A percentile compares a stretch with the other conserved stretches of the same genome.
Conservation (phyloP, 805 yeast genomes). For the Myxozyma vanderwaltii region DNA sequence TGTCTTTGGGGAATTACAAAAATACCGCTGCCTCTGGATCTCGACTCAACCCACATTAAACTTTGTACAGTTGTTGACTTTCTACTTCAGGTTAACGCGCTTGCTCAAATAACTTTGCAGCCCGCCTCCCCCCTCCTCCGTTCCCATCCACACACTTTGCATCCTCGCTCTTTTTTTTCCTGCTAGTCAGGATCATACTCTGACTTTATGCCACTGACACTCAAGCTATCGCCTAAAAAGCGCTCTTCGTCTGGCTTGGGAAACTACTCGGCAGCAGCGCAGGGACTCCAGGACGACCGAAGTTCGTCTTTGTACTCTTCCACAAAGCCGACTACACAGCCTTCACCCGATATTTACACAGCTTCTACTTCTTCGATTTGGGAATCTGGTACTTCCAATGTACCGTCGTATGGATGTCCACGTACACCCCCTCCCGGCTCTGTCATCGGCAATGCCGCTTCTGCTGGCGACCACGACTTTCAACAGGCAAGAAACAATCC, state of each 20-base stretch:
- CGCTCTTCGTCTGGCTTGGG: background rate
- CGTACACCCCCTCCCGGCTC: slow-evolving; percentile 1
- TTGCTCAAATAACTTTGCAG: background rate
- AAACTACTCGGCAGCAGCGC: background rate
- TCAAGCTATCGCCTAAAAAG: background rate
- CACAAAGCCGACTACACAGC: background rate
- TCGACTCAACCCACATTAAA: no score
- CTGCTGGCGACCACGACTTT: background rate
- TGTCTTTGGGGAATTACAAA: no score
- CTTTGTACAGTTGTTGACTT: no score
- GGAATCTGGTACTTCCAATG: background rate
- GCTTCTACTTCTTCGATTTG: background rate
- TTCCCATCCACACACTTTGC: background rate
- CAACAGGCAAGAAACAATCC: no score
- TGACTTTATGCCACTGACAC: slow-evolving; percentile 1
- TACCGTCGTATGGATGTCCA: background rate
- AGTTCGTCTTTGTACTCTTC: background rate
- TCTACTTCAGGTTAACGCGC: background rate
- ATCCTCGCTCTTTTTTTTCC: background rate
- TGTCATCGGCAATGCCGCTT: background rate
- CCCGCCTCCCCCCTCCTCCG: background rate
- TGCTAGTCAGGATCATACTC: background rate
- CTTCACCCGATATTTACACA: background rate
- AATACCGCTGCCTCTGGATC: no score
- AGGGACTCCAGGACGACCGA: background rate